Percentiles rank a stretch among this genome's conserved stretches.
Evolutionary conservation across 2,329 filamentous ascomycete species (phyloP).

Genomic region (Fusarium pseudonygamai): DNA sequence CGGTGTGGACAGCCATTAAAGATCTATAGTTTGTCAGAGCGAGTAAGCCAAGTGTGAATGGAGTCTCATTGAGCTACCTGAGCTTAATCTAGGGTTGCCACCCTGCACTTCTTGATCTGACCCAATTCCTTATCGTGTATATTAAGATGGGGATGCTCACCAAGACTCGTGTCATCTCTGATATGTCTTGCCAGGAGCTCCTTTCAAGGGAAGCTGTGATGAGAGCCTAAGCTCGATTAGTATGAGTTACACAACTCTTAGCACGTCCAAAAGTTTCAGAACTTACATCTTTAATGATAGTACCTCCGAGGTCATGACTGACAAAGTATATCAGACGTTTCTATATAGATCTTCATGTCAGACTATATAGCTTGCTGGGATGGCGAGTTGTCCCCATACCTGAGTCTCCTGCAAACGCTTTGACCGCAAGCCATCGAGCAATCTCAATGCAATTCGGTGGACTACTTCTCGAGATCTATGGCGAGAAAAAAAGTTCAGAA

Average conservation of each 20-base stretch:
- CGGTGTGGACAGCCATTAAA: neutral
- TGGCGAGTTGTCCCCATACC: rapidly evolving
- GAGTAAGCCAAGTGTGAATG: too few relatives aligned
- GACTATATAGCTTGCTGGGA: rapidly evolving
- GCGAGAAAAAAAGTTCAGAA: neutral
- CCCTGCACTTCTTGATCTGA: too few relatives aligned
- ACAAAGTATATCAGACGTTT: neutral
- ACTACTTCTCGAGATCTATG: neutral
- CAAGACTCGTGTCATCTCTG: neutral
- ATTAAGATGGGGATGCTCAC: neutral
- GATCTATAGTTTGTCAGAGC: neutral
- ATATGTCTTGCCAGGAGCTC: neutral
- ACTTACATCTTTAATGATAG: neutral
- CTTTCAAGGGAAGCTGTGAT: neutral
- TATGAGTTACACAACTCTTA: too few relatives aligned
- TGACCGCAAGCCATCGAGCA: neutral
- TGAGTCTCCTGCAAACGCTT: neutral
- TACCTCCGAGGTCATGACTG: neutral
- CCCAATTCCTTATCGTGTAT: too few relatives aligned
- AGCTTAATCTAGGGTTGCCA: too few relatives aligned
- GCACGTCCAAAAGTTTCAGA: rapidly evolving
- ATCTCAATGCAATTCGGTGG: neutral
- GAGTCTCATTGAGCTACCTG: too few relatives aligned
- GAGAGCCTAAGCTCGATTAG: neutral
- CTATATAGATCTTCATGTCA: rapidly evolving